A percentile compares a stretch with the other conserved stretches of the same genome.
Conservation (phyloP, 2,329 filamentous ascomycete species). For the Tolypocladium album region DNA sequence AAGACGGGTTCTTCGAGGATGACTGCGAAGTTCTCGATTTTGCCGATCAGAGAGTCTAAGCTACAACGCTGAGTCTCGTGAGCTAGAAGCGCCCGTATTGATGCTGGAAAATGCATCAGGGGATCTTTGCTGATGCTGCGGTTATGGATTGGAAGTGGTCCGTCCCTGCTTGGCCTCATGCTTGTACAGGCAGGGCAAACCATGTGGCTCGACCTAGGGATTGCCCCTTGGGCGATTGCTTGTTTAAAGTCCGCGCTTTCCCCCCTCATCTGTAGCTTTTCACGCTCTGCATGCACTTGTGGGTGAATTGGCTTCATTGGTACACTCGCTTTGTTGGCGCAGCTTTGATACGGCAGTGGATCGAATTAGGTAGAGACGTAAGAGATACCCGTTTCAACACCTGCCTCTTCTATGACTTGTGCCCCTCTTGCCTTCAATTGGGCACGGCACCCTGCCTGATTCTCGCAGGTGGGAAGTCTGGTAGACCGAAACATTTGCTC, state of each 20-base stretch:
- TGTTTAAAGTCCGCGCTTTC: slow-evolving; percentile 2
- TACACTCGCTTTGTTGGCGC: slow-evolving; percentile 15
- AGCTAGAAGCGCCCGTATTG: background rate
- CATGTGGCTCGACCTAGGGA: background rate
- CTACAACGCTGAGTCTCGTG: background rate
- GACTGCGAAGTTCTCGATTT: slow-evolving; percentile 89
- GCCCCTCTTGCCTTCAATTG: background rate
- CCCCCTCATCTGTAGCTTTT: slow-evolving; percentile 7
- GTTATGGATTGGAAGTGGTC: background rate
- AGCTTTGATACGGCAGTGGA: slow-evolving; percentile 11
- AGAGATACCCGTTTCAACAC: slow-evolving; percentile 20
- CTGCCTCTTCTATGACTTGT: slow-evolving; percentile 6
- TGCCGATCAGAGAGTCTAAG: slow-evolving; percentile 57
- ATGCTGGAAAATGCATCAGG: background rate
- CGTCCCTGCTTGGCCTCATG: background rate
- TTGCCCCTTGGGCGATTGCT: background rate
- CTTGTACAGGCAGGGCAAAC: background rate
- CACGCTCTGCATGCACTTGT: slow-evolving; percentile 16
- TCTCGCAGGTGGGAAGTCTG: background rate
- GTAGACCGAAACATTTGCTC: background rate
- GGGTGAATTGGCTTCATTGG: slow-evolving; percentile 15
- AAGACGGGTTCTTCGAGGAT: slow-evolving; percentile 82
- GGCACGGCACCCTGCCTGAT: background rate
- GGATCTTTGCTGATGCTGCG: background rate
- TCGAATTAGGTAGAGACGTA: slow-evolving; percentile 20